Evolutionary conservation across 208 protist species (phyloP).

Genomic region (Trypanosoma vivax): DNA sequence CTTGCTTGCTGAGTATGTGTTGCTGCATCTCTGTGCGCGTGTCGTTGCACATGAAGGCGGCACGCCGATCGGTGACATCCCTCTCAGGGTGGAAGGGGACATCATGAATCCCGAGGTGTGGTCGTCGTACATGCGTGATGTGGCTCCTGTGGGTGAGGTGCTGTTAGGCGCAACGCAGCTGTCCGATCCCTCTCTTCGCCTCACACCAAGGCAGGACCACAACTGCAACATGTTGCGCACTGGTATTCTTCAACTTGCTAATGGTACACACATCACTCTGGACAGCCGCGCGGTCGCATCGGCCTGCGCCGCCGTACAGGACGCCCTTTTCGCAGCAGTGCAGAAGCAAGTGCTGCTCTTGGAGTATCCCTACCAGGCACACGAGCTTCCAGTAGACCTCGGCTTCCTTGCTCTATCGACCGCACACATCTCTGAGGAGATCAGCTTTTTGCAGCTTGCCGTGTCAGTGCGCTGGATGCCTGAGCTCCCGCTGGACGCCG

Average conservation of each 20-base stretch:
- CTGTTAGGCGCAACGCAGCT: conserved; percentile 25
- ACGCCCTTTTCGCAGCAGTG: conserved; percentile 46
- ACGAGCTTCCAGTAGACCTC: conserved; percentile 59
- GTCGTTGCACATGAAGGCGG: conserved; percentile 36
- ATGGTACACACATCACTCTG: conserved; percentile 77
- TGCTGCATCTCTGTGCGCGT: conserved; percentile 61
- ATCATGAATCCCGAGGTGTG: conserved; percentile 23
- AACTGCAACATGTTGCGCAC: conserved; percentile 50
- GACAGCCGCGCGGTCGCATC: conserved; percentile 34
- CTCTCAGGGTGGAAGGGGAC: conserved; percentile 38
- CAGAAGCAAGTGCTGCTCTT: conserved; percentile 61
- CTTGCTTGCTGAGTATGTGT: conserved; percentile 55
- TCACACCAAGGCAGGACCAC: conserved; percentile 42
- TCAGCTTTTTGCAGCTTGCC: conserved; percentile 31
- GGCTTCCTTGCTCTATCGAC: conserved; percentile 47
- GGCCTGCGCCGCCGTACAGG: conserved; percentile 21
- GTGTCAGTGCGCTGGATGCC: conserved; percentile 26
- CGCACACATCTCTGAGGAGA: conserved; percentile 1
- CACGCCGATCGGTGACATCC: conserved; percentile 71
- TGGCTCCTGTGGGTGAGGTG: conserved; percentile 55
- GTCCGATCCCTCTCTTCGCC: neutral
- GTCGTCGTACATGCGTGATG: conserved; percentile 29
- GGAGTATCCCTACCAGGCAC: conserved; percentile 63
- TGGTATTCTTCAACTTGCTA: conserved; percentile 68
- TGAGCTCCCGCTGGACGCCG: conserved; percentile 16